phyloP scores from a whole-genome alignment of 352 stramenopile genomes.

The Phytophthora citricola region DNA sequence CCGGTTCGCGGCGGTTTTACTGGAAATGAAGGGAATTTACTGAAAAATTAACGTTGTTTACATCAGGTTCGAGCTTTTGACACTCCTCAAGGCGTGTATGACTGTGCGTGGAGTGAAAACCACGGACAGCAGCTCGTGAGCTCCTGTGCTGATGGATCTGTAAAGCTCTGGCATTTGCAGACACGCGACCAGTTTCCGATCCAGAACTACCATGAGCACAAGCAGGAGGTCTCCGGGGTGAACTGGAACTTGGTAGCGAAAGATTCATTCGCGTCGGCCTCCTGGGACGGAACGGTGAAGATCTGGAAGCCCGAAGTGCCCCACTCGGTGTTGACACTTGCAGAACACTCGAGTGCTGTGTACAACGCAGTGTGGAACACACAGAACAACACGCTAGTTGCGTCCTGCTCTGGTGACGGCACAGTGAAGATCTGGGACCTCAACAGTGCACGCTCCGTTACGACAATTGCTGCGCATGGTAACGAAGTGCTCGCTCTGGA shows the following conservation, averaged over 20 bases:
- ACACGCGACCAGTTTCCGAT: conserved; percentile 90
- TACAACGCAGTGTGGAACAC: conserved; percentile 91
- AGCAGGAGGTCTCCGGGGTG: conserved; percentile 86
- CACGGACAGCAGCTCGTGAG: conserved; percentile 88
- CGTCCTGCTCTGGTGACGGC: conserved; percentile 82
- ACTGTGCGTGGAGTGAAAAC: conserved; percentile 91
- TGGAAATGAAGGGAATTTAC: neutral
- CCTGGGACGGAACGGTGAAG: conserved; percentile 89
- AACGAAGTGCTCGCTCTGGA: conserved; percentile 90
- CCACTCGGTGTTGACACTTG: conserved; percentile 77
- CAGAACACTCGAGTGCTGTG: conserved; percentile 78
- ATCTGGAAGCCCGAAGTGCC: conserved; percentile 82
- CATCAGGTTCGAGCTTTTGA: conserved; percentile 86
- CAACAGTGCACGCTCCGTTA: conserved; percentile 53
- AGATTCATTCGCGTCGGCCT: conserved; percentile 86
- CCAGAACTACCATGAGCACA: conserved; percentile 88
- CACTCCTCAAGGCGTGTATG: conserved; percentile 89
- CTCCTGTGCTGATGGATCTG: conserved; percentile 82
- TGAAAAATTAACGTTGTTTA: neutral
- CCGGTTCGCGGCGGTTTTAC: conserved; percentile 41
- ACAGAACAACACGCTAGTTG: conserved; percentile 68
- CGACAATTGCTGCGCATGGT: conserved; percentile 72
- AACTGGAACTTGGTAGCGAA: conserved; percentile 93
- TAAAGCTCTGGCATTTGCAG: conserved; percentile 93
- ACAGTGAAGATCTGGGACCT: conserved; percentile 87